Conservation (phyloP, 331 rosid species). For the Acacia concinna region DNA sequence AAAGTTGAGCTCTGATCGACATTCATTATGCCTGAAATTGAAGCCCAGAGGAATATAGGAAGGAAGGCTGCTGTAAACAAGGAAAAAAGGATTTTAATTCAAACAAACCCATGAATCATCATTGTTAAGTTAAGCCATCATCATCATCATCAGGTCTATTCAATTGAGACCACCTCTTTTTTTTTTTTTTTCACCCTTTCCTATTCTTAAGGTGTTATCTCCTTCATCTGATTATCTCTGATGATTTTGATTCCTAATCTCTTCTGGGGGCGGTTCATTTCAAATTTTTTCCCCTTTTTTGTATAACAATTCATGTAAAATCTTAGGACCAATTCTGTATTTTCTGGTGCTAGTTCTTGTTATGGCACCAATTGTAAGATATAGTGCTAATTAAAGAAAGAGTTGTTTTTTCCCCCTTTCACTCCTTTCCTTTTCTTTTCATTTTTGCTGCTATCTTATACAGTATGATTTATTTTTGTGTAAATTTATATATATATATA, state of each 20-base stretch:
- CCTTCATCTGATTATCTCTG: conserved; percentile 5
- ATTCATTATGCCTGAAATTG: conserved; percentile 39
- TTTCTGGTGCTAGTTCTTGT: conserved; percentile 57
- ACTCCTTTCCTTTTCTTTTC: background rate
- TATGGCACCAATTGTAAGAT: conserved; percentile 68
- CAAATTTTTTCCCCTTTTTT: conserved; percentile 6
- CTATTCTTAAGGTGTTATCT: background rate
- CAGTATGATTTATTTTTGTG: background rate
- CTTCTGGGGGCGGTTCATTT: conserved; percentile 38
- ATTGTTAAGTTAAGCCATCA: conserved; percentile 41
- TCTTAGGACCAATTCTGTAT: conserved; percentile 55
- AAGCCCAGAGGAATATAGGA: conserved; percentile 42
- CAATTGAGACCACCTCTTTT: conserved; percentile 38
- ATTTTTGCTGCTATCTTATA: background rate
- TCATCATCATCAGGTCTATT: conserved; percentile 43
- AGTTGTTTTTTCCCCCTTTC: conserved; percentile 11
- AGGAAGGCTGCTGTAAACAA: conserved; percentile 60
- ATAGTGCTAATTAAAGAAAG: conserved; percentile 57
- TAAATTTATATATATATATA: background rate
- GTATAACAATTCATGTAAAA: conserved; percentile 64
- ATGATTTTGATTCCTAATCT: conserved; percentile 48
- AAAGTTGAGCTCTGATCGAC: conserved; percentile 80
- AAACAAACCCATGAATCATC: conserved; percentile 39
- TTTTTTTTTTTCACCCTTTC: background rate
- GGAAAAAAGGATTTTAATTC: conserved; percentile 40